These are phyloP conservation scores for Didymella keratinophila DNA, from an alignment of 2,329 filamentous ascomycete species.

Conservation along the genomic window DNA sequence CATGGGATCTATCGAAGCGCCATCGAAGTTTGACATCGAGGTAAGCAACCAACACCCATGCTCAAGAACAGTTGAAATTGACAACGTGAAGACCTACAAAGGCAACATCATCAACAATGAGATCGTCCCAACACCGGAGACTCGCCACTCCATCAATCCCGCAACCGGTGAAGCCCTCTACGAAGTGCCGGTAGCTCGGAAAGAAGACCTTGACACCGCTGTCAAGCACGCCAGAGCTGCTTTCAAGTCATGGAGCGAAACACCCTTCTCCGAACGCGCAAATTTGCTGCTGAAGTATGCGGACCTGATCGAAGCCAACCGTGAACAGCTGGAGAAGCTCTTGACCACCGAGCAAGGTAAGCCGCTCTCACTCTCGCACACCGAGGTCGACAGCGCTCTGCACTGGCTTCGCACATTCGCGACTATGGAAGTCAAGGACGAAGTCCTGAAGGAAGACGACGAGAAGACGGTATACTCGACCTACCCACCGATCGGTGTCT, in stretches of 20 bases:
- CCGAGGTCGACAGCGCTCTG: slow-evolving; percentile 25
- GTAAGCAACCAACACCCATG: neutral
- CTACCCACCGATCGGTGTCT: slow-evolving; percentile 57
- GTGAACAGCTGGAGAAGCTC: slow-evolving; percentile 31
- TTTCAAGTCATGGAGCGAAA: slow-evolving; percentile 54
- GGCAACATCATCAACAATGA: slow-evolving; percentile 61
- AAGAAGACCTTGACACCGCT: slow-evolving; percentile 58
- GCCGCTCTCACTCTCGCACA: slow-evolving; percentile 30
- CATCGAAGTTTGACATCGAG: slow-evolving; percentile 16
- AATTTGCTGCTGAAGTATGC: slow-evolving; percentile 30
- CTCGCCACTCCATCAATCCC: slow-evolving; percentile 59
- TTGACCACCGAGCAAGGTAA: slow-evolving; percentile 39
- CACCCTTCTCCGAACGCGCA: slow-evolving; percentile 30
- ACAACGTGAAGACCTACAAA: slow-evolving; percentile 19
- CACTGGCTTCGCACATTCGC: slow-evolving; percentile 45
- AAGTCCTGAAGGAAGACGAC: slow-evolving; percentile 50
- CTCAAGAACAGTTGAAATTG: neutral
- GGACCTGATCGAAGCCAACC: slow-evolving; percentile 30
- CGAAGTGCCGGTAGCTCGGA: slow-evolving; percentile 57
- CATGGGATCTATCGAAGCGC: neutral
- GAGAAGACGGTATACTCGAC: slow-evolving; percentile 54
- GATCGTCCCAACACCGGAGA: slow-evolving; percentile 51
- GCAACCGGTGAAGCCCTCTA: slow-evolving; percentile 57
- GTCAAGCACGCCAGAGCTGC: slow-evolving; percentile 56
- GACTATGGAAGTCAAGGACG: slow-evolving; percentile 45